Evolutionary conservation across 179 eudicot genomes (phyloP).

Genomic region (Monotropa hypopitys): DNA sequence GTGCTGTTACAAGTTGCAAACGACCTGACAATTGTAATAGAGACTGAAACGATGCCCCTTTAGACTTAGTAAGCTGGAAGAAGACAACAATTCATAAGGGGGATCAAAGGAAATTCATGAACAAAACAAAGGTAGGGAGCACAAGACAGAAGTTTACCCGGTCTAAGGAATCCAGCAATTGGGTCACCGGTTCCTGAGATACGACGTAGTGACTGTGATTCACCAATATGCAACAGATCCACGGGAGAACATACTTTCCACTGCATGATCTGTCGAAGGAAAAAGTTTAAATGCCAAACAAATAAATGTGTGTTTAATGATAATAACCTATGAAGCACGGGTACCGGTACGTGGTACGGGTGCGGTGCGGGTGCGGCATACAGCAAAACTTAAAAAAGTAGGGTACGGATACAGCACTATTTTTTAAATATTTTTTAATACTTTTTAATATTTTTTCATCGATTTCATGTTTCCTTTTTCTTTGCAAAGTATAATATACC

Average conservation of each 20-base stretch:
- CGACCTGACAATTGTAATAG: slow-evolving; percentile 80
- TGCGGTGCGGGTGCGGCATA: no score
- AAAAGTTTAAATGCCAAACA: background rate
- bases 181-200: slow-evolving; percentile 50
- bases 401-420: no score
- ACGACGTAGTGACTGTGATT: slow-evolving; percentile 46
- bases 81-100: slow-evolving; percentile 2
- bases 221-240: slow-evolving; percentile 66
- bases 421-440: no score
- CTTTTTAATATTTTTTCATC: no score
- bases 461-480: no score
- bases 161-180: slow-evolving; percentile 39
- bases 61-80: slow-evolving; percentile 44
- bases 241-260: slow-evolving; percentile 63
- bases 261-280: slow-evolving; percentile 39
- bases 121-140: background rate
- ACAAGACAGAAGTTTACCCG: slow-evolving; percentile 36
- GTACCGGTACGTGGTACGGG: no score
- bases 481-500: no score
- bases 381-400: no score
- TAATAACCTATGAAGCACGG: no score
- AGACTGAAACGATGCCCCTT: slow-evolving; percentile 33
- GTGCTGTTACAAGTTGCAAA: slow-evolving; percentile 72
- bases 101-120: background rate
- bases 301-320: background rate